Conservation (phyloP, 768 basidiomycete species). For the Sistotremastrum niveocremeum region DNA sequence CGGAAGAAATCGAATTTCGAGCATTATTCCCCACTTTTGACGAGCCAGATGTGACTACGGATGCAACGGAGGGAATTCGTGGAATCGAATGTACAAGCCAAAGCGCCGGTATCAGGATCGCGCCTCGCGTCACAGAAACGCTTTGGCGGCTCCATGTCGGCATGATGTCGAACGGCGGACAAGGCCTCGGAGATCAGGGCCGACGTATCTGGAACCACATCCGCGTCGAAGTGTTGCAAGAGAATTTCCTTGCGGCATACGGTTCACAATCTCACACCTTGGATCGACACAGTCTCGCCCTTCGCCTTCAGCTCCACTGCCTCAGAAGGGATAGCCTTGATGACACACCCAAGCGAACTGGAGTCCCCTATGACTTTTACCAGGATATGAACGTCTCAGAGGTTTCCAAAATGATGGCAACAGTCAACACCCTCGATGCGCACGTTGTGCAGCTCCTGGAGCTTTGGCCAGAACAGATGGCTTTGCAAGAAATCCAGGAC, state of each 20-base stretch:
- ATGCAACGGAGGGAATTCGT: neutral
- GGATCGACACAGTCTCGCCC: slow-evolving; percentile 26
- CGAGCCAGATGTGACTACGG: slow-evolving; percentile 18
- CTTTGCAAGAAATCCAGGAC: slow-evolving; percentile 69
- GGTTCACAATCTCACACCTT: neutral
- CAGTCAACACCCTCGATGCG: slow-evolving; percentile 35
- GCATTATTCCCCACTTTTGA: slow-evolving; percentile 79
- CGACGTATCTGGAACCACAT: no score
- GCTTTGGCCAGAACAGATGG: slow-evolving; percentile 98
- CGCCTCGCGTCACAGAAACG: no score
- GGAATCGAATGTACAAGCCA: neutral
- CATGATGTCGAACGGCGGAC: neutral
- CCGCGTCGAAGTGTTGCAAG: no score
- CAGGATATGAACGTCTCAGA: slow-evolving; percentile 62
- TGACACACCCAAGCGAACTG: slow-evolving; percentile 3
- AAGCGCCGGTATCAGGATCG: neutral
- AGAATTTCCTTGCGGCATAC: slow-evolving; percentile 20
- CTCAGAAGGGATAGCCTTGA: slow-evolving; percentile 14
- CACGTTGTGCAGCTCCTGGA: slow-evolving; percentile 44
- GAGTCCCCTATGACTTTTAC: slow-evolving; percentile 59
- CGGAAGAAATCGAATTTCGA: slow-evolving; percentile 75
- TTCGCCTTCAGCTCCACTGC: slow-evolving; percentile 27
- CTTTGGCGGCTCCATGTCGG: neutral
- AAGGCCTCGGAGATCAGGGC: neutral
- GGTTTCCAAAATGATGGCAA: slow-evolving; percentile 40